Base-by-base conservation (phyloP, 257 asterid genomes). In the Rehmannia glutinosa region DNA sequence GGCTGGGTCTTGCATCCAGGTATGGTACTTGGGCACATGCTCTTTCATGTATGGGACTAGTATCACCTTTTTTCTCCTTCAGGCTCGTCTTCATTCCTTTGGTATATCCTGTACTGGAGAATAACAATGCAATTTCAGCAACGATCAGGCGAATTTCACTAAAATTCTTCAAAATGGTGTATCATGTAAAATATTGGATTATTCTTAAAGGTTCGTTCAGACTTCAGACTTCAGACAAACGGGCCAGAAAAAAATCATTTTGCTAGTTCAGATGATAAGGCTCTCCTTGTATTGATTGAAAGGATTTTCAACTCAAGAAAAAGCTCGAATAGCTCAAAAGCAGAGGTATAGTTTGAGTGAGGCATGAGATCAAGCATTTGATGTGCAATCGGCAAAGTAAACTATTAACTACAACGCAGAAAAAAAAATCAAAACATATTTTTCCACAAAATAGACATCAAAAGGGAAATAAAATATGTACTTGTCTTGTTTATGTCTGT, bases 31-130 rank as follows among this genome's bases (percentile, higher is more conserved):
- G 3, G 78, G 88, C 24, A 92, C 98, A 65, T 92, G 98, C 36
- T 90, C 96, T 76, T 79, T 86, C 97, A 87, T 86, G 81, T 92
- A 92, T 4, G 97, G 97, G 10, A 86, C 98, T 45, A 92, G 71
- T 42, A 82, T 75, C 78, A 87, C 96, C 79, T 78, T 92, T 62
- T 87, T 84, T 8, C 97, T n/a, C 98, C 52, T 72, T 96, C 62
- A 92, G 19, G 58, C 96, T 87, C 76, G 64, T 83, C 79, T 76
- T 80, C 95, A 85, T 78, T 61, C 61, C 63, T 51, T 41, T 38
- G 30, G 4, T 56, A 43, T 49, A 41, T 46, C 74, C 73, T 43
- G 61, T 59, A 13, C 16, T 6, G 42, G 1, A 49, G 24, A 51
- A 45, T 45, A 41, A 42, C 4, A 17, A 42, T 47, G 17, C 25